These are phyloP conservation scores for Neolentinus lepideus DNA, from an alignment of 1,284 basidiomycete genomes.

Conservation along the genomic window DNA sequence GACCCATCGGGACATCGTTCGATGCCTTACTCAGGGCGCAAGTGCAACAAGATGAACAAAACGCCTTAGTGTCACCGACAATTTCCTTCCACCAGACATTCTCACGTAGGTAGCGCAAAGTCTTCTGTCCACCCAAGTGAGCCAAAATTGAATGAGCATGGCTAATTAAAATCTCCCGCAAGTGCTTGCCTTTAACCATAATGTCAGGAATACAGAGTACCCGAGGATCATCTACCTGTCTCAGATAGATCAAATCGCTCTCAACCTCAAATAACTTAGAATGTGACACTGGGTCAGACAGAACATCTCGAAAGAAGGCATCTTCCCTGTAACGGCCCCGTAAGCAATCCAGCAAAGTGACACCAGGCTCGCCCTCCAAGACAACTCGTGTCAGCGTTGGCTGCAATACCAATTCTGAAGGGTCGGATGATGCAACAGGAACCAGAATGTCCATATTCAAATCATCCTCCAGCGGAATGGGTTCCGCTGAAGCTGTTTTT, in stretches of 20 bases:
- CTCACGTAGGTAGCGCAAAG: slow-evolving; percentile 6
- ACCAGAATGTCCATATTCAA: background rate
- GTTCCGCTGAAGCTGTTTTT: background rate
- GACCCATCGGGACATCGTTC: slow-evolving; percentile 23
- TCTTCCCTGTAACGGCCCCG: slow-evolving; percentile 1
- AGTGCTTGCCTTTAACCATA: background rate
- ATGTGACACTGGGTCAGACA: background rate
- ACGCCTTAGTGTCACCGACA: slow-evolving; percentile 9
- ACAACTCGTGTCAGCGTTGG: background rate
- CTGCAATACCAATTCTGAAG: too few species aligned
- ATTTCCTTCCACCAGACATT: slow-evolving; percentile 15
- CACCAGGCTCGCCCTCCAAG: background rate
- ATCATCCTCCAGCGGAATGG: background rate
- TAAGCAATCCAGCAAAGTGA: background rate
- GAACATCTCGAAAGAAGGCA: slow-evolving; percentile 1
- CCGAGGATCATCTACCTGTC: background rate
- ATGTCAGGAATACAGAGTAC: slow-evolving; percentile 10
- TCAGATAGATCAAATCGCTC: slow-evolving; percentile 3
- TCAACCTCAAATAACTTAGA: slow-evolving; percentile 4
- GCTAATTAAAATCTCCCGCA: slow-evolving; percentile 7
- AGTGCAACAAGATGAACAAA: slow-evolving; percentile 20
- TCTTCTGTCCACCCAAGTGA: slow-evolving; percentile 14
- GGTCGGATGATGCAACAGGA: background rate
- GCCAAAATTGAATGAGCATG: slow-evolving; percentile 4
- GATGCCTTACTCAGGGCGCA: slow-evolving; percentile 22